These are phyloP conservation scores for Penstemon barbatus DNA, from an alignment of 257 asterid genomes.

Conservation along the genomic window DNA sequence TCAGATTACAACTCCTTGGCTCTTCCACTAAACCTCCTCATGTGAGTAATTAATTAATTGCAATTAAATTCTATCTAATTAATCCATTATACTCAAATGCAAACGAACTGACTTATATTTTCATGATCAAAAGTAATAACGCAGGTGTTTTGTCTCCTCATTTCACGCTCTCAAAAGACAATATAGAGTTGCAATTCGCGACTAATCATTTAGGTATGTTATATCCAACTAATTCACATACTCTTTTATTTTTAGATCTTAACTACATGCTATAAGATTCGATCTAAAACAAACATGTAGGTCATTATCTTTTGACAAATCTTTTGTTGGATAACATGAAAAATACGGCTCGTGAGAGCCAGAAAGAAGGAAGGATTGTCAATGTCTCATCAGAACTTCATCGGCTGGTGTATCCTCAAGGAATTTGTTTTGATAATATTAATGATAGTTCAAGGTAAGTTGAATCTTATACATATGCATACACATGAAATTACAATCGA, in stretches of 20 bases:
- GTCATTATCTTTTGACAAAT: slow-evolving; percentile 61
- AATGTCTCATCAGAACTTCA: slow-evolving; percentile 56
- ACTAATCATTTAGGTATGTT: slow-evolving; percentile 53
- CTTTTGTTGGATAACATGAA: slow-evolving; percentile 57
- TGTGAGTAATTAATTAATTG: slow-evolving; percentile 44
- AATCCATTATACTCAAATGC: background rate
- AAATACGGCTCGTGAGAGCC: slow-evolving; percentile 48
- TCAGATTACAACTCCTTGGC: slow-evolving; percentile 42
- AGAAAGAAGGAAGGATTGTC: slow-evolving; percentile 62
- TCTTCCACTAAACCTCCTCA: slow-evolving; percentile 56
- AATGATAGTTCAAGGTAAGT: slow-evolving; percentile 46
- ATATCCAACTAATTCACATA: background rate
- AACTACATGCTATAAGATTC: too few species aligned
- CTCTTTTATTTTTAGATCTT: background rate
- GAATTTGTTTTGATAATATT: slow-evolving; percentile 55
- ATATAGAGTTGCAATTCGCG: slow-evolving; percentile 59
- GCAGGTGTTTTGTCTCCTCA: slow-evolving; percentile 59
- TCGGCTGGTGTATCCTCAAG: slow-evolving; percentile 37
- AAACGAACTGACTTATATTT: slow-evolving; percentile 13
- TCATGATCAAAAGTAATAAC: slow-evolving; percentile 42
- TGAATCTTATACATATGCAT: too few species aligned
- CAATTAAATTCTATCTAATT: background rate
- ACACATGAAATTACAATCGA: too few species aligned
- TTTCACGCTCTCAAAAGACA: slow-evolving; percentile 58
- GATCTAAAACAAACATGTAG: slow-evolving; percentile 17